These are phyloP conservation scores for Asterionellopsis glacialis DNA, from an alignment of 108 stramenopile species.

Conservation along the genomic window DNA sequence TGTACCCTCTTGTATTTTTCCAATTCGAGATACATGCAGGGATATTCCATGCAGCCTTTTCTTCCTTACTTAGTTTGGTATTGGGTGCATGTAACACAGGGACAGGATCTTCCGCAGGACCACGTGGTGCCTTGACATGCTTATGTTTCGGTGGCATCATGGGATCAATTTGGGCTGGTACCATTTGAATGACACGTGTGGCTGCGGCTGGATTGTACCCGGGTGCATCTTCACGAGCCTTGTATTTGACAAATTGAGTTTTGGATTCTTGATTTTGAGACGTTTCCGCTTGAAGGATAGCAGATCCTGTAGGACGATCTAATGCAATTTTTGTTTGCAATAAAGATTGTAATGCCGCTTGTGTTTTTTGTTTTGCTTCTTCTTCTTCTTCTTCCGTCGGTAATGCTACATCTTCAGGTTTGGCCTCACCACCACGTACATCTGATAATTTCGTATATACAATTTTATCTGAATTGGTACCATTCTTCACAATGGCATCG, in stretches of 20 bases:
- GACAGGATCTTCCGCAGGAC: constrained; percentile 89
- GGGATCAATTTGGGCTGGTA: constrained; percentile 96
- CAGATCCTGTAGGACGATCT: constrained; percentile 81
- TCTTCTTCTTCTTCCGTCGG: constrained; percentile 88
- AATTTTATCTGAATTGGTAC: constrained; percentile 85
- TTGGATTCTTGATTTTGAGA: constrained; percentile 74
- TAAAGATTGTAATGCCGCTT: constrained; percentile 80
- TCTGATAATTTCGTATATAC: constrained; percentile 85
- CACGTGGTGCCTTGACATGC: constrained; percentile 93
- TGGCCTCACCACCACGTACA: constrained; percentile 68
- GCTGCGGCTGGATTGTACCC: constrained; percentile 90
- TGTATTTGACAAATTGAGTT: constrained; percentile 94
- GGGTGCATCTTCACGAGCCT: constrained; percentile 95
- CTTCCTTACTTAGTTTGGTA: constrained; percentile 78
- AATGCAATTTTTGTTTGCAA: constrained; percentile 74
- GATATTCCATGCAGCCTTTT: constrained; percentile 95
- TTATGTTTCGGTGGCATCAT: constrained; percentile 99
- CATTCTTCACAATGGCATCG: constrained; percentile 94
- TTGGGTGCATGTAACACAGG: constrained; percentile 86
- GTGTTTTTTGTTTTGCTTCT: constrained; percentile 80
- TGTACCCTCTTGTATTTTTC: constrained; percentile 98
- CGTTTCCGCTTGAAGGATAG: constrained; percentile 67
- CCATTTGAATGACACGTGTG: constrained; percentile 97
- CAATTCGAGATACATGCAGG: constrained; percentile 98
- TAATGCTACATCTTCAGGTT: constrained; percentile 74